Conservation (phyloP, 352 stramenopile species). For the Pythium inflatum region DNA sequence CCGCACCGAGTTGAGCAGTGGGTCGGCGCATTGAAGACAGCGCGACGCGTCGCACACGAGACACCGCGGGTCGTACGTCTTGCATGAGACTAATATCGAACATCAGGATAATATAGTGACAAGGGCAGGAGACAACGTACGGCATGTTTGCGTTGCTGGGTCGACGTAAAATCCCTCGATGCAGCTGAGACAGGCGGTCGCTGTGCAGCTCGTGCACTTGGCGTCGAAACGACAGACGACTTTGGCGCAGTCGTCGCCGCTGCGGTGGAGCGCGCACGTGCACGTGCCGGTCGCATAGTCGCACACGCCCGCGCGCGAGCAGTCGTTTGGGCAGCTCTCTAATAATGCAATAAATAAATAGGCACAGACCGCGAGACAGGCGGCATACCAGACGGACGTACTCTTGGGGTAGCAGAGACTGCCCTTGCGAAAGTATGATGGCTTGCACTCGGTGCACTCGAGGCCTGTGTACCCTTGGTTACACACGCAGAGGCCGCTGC, state of each 20-base stretch:
- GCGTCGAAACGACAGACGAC: constrained; percentile 73
- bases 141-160: constrained; percentile 63
- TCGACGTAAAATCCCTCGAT: constrained; percentile 87
- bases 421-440: constrained; percentile 86
- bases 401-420: constrained; percentile 91
- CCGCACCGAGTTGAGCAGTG: constrained; percentile 90
- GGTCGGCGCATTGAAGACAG: constrained; percentile 92
- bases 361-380: no score
- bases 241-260: constrained; percentile 83
- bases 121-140: constrained; percentile 32
- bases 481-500: constrained; percentile 93
- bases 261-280: constrained; percentile 68
- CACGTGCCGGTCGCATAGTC: constrained; percentile 90
- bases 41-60: constrained; percentile 69
- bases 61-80: constrained; percentile 91
- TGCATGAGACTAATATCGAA: constrained; percentile 86
- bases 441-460: constrained; percentile 87
- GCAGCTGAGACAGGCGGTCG: constrained; percentile 81
- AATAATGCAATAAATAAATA: not conserved
- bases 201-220: constrained; percentile 89
- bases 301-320: constrained; percentile 84
- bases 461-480: constrained; percentile 93
- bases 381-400: constrained; percentile 29
- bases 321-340: constrained; percentile 90
- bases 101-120: no score